A percentile compares a stretch with the other conserved stretches of the same genome.
These are phyloP conservation scores for Spathaspora arborariae DNA, from an alignment of 805 yeast species.

Conservation along the genomic window DNA sequence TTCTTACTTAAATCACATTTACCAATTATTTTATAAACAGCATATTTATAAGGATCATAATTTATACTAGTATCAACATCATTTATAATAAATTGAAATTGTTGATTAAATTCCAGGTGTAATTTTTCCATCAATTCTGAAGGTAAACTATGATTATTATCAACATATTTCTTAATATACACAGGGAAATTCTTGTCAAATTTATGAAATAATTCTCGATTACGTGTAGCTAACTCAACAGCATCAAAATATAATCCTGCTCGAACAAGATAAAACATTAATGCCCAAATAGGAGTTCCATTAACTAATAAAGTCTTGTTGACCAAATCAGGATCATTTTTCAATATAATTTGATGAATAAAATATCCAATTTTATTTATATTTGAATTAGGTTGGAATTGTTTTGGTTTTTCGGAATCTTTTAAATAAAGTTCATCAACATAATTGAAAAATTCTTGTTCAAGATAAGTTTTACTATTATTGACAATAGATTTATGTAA, in stretches of 20 bases:
- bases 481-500: slow-evolving; percentile 45
- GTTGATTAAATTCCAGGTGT: slow-evolving; percentile 78
- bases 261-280: slow-evolving; percentile 77
- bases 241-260: slow-evolving; percentile 84
- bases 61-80: slow-evolving; percentile 23
- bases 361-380: slow-evolving; percentile 68
- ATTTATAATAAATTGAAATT: slow-evolving; percentile 60
- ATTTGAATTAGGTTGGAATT: slow-evolving; percentile 54
- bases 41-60: slow-evolving; percentile 86
- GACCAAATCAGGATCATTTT: slow-evolving; percentile 24
- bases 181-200: slow-evolving; percentile 81
- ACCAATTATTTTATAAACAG: slow-evolving; percentile 90
- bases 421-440: slow-evolving; percentile 62
- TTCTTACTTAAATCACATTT: slow-evolving; percentile 73
- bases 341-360: slow-evolving; percentile 33
- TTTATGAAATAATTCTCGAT: slow-evolving; percentile 72
- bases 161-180: slow-evolving; percentile 64
- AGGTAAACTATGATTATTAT: slow-evolving; percentile 54
- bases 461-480: slow-evolving; percentile 60
- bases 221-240: slow-evolving; percentile 56
- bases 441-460: slow-evolving; percentile 72
- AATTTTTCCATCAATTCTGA: slow-evolving; percentile 65
- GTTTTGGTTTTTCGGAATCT: slow-evolving; percentile 40
- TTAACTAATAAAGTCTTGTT: slow-evolving; percentile 51
- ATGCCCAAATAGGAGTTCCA: slow-evolving; percentile 92